These are phyloP conservation scores for Calvatia gigantea DNA, from an alignment of 768 basidiomycete genomes.

Conservation along the genomic window DNA sequence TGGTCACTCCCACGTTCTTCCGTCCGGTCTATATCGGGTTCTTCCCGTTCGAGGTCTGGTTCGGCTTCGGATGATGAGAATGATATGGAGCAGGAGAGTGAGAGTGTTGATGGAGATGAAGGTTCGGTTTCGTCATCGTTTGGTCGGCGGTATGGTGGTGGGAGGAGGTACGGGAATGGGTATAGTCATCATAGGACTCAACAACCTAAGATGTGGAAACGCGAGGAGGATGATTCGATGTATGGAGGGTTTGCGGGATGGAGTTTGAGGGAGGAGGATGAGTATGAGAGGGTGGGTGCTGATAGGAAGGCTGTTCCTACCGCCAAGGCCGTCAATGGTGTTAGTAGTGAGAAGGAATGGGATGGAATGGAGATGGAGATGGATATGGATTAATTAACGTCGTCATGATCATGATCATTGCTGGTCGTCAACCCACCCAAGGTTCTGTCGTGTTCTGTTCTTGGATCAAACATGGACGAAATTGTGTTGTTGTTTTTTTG, in stretches of 20 bases:
- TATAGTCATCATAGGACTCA: slow-evolving; percentile 15
- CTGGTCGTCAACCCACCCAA: too few species aligned
- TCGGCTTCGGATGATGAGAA: slow-evolving; percentile 26
- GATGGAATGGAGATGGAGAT: slow-evolving; percentile 42
- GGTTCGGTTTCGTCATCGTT: too few species aligned
- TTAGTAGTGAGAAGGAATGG: slow-evolving; percentile 47
- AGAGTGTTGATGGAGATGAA: slow-evolving; percentile 26
- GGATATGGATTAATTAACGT: slow-evolving; percentile 65
- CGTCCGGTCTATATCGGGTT: slow-evolving; percentile 39
- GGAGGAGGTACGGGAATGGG: slow-evolving; percentile 12
- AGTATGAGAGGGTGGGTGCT: slow-evolving; percentile 30
- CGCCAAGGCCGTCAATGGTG: neutral
- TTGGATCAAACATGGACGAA: slow-evolving; percentile 1
- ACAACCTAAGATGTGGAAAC: slow-evolving; percentile 26
- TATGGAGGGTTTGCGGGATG: slow-evolving; percentile 30
- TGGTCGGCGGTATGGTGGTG: slow-evolving; percentile 9
- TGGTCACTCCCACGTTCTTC: slow-evolving; percentile 59
- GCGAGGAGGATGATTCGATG: slow-evolving; percentile 36
- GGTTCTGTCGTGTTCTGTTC: neutral
- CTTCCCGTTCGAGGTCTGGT: too few species aligned
- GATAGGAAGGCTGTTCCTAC: slow-evolving; percentile 24
- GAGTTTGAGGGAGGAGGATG: slow-evolving; percentile 45
- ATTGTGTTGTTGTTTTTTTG: neutral
- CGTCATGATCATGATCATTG: too few species aligned
- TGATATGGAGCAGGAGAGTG: slow-evolving; percentile 22